Base-by-base conservation (phyloP, 208 protist species). In the Hexamita inflata region DNA sequence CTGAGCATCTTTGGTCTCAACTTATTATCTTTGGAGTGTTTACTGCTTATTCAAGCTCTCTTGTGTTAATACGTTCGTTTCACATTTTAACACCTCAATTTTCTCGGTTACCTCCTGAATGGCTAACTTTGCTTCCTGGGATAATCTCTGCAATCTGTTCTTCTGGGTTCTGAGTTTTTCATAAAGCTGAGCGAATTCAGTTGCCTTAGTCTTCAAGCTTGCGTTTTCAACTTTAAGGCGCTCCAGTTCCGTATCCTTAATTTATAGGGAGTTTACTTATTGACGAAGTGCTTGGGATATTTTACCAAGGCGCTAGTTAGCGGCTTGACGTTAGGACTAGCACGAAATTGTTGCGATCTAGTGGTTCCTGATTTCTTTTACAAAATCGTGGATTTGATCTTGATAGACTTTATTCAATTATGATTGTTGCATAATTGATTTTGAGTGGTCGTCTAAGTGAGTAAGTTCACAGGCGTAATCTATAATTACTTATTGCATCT, bases 1-100 rank as follows among this genome's bases (percentile, higher is more conserved):
- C 64, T 45, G 64, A n/a, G 64, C 64, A 45, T 70, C 64, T n/a
- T 45, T 13, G 7, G 64, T 70, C n/a, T 70, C 64, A 49, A 70
- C 2, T 9, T 19, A 4, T 49, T 70, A 34, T 32, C 40, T 35
- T 45, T n/a, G 26, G 7, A 70, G 35, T 11, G 42, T 4, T 11
- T 40, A 11, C 15, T n/a, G 15, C n/a, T 70, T 70, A 28, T 45
- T 34, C 7, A 9, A 4, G 11, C 30, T 42, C n/a, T 70, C 64
- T 9, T 70, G 15, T 42, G 64, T 42, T 7, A 70, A 34, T 4
- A 70, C 28, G 19, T 70, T 34, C 4, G 64, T 42, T 38, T 70
- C 64, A n/a, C 30, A 45, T 49, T n/a, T 57, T 57, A 70, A n/a
- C 11, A 70, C 64, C 28, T 29, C 11, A 57, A 70, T 70, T 49